Conservation (phyloP, 176 grass and related monocot genomes). For the Dendrocalamus sinicus region DNA sequence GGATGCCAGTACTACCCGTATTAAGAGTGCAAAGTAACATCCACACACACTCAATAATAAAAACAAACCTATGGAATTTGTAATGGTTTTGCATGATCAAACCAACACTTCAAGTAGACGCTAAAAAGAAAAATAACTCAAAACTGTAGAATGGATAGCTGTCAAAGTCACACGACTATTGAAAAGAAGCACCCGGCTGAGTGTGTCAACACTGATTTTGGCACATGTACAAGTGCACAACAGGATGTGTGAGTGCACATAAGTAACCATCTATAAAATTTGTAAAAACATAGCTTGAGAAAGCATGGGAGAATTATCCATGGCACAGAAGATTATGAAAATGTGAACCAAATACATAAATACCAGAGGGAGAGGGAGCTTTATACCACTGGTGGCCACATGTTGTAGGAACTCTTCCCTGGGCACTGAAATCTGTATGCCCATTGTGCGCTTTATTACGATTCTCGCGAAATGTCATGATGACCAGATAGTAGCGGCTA, state of each 20-base stretch:
- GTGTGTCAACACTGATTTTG: slow-evolving; percentile 7
- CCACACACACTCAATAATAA: too few species aligned
- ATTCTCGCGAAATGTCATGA: slow-evolving; percentile 64
- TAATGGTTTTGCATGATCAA: slow-evolving; percentile 25
- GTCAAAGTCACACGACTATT: background rate
- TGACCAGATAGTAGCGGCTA: slow-evolving; percentile 87
- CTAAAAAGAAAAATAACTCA: background rate
- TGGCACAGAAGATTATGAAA: slow-evolving; percentile 19
- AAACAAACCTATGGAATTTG: background rate
- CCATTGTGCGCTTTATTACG: slow-evolving; percentile 56
- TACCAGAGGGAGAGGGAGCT: slow-evolving; percentile 5
- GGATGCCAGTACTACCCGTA: background rate
- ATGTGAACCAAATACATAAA: slow-evolving; percentile 17
- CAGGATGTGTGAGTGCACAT: slow-evolving; percentile 13
- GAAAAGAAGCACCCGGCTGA: background rate
- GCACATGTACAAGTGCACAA: slow-evolving; percentile 9
- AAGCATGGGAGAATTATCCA: slow-evolving; percentile 5
- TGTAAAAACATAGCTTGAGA: slow-evolving; percentile 16
- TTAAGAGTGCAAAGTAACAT: background rate
- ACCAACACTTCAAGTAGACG: background rate
- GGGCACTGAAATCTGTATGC: slow-evolving; percentile 60
- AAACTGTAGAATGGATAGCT: slow-evolving; percentile 10
- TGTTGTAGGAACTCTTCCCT: slow-evolving; percentile 64
- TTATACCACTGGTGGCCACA: slow-evolving; percentile 62
- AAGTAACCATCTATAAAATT: slow-evolving; percentile 1